Evolutionary conservation across 768 basidiomycete species (phyloP), one percentile per base, ranked within the genome.

Genomic region (Crucibulum laeve): DNA sequence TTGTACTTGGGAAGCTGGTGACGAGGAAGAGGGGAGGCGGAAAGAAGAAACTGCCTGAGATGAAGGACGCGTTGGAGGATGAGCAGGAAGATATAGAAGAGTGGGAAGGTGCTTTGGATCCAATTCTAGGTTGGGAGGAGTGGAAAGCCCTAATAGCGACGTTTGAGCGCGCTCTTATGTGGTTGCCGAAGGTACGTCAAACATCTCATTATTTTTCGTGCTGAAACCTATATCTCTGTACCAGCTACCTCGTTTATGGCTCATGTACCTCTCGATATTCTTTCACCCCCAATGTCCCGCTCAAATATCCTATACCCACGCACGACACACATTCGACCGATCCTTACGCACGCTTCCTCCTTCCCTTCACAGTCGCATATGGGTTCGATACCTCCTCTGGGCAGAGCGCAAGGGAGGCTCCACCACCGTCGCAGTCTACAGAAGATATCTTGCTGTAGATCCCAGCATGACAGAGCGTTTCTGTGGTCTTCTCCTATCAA

Each of bases 141-240:
- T 99, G 96, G 96, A 91, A 80, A 57, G 67, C 81, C 13, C 76
- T 99, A 10, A 74, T 95, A 14, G 87, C 91, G 6, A 79, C 81
- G 0, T 95, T 91, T 58, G 96, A 99, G 58, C 79, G 96, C 47
- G 90, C 91, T 45, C 68, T 99, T 30, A 91, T 91, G 83, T 98
- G 92, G 87, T 63, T 97, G 39, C 91, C 93, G 43, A 88, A 82
- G 61, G 93, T 92, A 55, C 51, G 82, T 68, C 23, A 37, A 21
- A 41, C 15, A 39, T 40, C 26, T 43, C 19, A 48, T 35, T 33
- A 37, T 23, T 21, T 22, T 43, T 18, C 4, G 10, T 8, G 44
- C 19, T 41, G 30, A 48, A 44, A 52, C 10, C 47, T 45, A 19
- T 23, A 25, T 42, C 18, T 25, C 25, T 10, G 42, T 32, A 51